Conservation (phyloP, 1,139 yeast genomes). For the Geotrichum cucujoidarum region DNA sequence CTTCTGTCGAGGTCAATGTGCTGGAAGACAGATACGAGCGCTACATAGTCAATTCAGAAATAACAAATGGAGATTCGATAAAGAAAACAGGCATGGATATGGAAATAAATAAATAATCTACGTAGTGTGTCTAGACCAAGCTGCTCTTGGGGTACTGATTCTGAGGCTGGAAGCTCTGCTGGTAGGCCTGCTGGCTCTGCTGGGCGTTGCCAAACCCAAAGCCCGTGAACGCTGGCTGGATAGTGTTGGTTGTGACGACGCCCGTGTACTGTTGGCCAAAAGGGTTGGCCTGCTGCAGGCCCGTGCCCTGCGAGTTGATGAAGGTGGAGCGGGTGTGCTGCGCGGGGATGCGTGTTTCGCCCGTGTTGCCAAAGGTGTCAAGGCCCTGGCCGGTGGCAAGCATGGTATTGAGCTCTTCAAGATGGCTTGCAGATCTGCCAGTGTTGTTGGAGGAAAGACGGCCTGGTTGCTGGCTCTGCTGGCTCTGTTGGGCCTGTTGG, state of each 20-base stretch:
- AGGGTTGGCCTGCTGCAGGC: constrained; percentile 41
- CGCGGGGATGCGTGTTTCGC: constrained; percentile 83
- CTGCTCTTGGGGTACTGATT: constrained; percentile 16
- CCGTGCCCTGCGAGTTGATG: constrained; percentile 84
- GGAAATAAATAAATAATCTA: background rate
- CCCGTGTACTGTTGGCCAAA: constrained; percentile 77
- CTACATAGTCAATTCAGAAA: background rate
- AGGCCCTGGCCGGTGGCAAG: constrained; percentile 86
- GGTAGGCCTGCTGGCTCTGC: constrained; percentile 34
- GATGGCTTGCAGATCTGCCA: constrained; percentile 37
- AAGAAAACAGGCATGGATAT: background rate
- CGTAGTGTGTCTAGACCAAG: background rate
- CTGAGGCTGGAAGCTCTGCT: constrained; percentile 25
- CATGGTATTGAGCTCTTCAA: constrained; percentile 70
- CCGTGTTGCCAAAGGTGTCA: constrained; percentile 94
- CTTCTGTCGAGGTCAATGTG: constrained; percentile 1
- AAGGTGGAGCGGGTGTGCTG: constrained; percentile 84
- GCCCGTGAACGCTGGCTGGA: constrained; percentile 74
- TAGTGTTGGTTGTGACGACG: constrained; percentile 51
- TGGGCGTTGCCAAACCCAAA: constrained; percentile 83
- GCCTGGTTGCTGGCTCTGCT: constrained; percentile 30
- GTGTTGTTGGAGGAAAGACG: background rate
- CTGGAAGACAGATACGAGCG: constrained; percentile 12
- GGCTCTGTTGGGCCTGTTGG: constrained; percentile 9
- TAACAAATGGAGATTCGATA: background rate